Base-by-base conservation (phyloP, 192 early-diverging fungal genomes). In the Linnemannia hyalina region DNA sequence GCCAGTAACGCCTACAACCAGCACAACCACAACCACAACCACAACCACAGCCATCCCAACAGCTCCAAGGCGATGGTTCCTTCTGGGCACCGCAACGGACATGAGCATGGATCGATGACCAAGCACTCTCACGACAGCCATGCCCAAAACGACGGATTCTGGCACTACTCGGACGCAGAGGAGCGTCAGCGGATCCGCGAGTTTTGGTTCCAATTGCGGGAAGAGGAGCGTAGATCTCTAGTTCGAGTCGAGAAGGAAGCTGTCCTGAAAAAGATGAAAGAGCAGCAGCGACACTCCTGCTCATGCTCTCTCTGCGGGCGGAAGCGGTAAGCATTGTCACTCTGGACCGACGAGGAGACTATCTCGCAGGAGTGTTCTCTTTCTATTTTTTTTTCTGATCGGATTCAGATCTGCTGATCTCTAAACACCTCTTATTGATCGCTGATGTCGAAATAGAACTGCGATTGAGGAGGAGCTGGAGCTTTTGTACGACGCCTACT, bases 381-480 rank as follows among this genome's bases (percentile, higher is more conserved):
- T 18, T 68, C n/a, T 13, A 10, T 20, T 32, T 32, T 63, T 63
- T 23, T 52, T 6, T 20, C 6, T 76, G n/a, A 29, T 70, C 29
- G 13, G 46, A 69, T 32, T 49, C 4, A 47, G 65, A 15, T 40
- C 44, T 29, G 57, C 38, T 13, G 42, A 68, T 74, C 15, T 47
- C 38, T 76, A n/a, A 80, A 68, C 3, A 18, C 10, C 46, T 29
- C 1, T 26, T n/a, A 47, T 71, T 52, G 29, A 60, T 68, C 26
- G 22, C 49, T 63, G 41, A 15, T 69, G 63, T 11, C 29, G 20
- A n/a, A 55, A 63, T 88, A 94, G 93, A 80, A 92, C 91, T 70
- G 95, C 95, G 68, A 96, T 97, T 84, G 96, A 97, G 81, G 95
- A 96, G 82, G 95, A 97, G 77, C 89, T 97, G 10, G 96, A 97